Evolutionary conservation across 176 grass and related monocot species (phyloP).

Genomic region (Elymus sibiricus): DNA sequence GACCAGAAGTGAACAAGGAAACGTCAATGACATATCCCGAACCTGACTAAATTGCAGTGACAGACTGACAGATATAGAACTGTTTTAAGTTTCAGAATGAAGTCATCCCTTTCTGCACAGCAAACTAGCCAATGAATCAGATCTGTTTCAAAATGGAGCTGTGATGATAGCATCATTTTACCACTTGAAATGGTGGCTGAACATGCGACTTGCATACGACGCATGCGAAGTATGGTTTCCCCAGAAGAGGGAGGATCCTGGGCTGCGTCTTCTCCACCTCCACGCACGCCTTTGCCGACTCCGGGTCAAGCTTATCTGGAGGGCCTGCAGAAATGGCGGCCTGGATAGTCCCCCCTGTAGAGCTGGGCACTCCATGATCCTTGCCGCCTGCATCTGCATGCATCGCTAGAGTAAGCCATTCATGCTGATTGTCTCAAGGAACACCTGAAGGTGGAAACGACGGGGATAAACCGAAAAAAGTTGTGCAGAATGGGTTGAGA

Average conservation of each 20-base stretch:
- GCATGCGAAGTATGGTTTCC: constrained; percentile 41
- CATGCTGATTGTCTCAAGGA: not conserved
- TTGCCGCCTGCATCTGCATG: not conserved
- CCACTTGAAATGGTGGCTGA: constrained; percentile 33
- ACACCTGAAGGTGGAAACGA: not conserved
- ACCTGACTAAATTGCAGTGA: not conserved
- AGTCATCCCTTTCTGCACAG: not conserved
- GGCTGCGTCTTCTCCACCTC: not conserved
- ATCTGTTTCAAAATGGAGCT: not conserved
- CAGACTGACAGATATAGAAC: not conserved
- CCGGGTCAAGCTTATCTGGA: not conserved
- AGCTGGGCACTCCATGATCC: not conserved
- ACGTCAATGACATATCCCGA: not conserved
- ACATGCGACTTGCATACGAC: constrained; percentile 37
- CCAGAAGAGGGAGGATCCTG: constrained; percentile 25
- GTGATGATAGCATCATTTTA: constrained; percentile 11
- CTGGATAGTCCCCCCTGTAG: not conserved
- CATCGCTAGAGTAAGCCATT: not conserved
- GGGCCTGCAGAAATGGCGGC: not conserved
- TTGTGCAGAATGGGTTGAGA: not conserved
- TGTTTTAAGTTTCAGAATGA: not conserved
- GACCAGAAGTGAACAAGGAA: not conserved
- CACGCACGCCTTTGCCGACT: not conserved
- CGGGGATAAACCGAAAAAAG: not conserved
- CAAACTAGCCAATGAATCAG: not conserved